Evolutionary conservation across 225 moss, liverwort and hornwort genomes (phyloP), one percentile per base, ranked within the genome.

Genomic region (Bryum argenteum): DNA sequence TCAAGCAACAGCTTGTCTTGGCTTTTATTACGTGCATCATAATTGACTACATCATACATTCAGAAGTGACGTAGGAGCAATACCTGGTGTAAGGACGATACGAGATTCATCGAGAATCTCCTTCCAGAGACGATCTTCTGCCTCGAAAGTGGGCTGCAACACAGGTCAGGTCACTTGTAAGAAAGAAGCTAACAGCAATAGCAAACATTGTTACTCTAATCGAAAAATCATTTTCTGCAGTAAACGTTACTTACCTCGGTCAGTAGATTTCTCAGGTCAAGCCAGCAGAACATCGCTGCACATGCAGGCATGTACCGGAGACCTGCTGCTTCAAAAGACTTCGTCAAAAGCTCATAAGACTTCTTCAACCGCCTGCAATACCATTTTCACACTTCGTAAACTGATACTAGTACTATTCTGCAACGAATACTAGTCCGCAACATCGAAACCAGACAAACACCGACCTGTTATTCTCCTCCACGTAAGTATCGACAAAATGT

Each of bases 261-360:
- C 56, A 97, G 73, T 37, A 98, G 81, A 50, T 76, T 84, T 64
- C 89, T 84, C 60, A 98, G 72, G 75, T 98, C 94, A 41, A 98
- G 87, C 97, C 97, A 98, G 78, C 94, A 98, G 52, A 98, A 98
- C 97, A 98, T 89, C 13, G 97, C 97, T 72, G 97, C 97, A 74
- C 97, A 98, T 63, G 97, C 97, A 67, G 94, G 94, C 97, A 98
- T 98, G 77, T 91, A 98, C 23, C 79, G 79, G 26, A 98, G 86
- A 54, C 88, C 84, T 17, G 88, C 92, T 45, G 85, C 74, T 71
- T 83, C 83, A 75, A 98, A 91, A 43, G 79, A 75, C 37, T 88
- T 86, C 26, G 94, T 94, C 61, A 98, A 88, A 56, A 98, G 85
- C 75, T 98, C 97, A 63, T 98, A 98, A 2, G 97, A 94, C 17